Percentiles rank a stretch among this genome's conserved stretches.
These are phyloP conservation scores for Penicillium dipodomyicola DNA, from an alignment of 495 filamentous ascomycete species.

Conservation along the genomic window DNA sequence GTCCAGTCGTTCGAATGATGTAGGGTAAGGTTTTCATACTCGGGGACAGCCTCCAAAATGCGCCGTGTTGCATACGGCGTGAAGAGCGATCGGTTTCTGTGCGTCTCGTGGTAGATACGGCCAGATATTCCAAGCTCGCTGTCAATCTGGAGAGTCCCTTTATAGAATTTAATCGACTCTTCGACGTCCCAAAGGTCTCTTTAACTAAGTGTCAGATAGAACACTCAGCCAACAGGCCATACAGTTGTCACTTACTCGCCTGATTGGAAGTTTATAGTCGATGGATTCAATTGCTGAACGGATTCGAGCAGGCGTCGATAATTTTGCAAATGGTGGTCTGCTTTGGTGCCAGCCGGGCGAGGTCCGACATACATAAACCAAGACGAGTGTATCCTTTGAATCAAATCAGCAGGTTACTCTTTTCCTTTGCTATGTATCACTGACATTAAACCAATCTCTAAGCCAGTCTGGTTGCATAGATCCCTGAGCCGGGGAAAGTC, in stretches of 20 bases:
- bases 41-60: slow-evolving; percentile 23
- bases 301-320: slow-evolving; percentile 23
- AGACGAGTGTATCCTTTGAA: slow-evolving; percentile 17
- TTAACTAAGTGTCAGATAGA: background rate
- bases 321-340: slow-evolving; percentile 18
- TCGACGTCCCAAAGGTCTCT: slow-evolving; percentile 30
- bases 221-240: background rate
- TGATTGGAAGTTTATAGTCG: slow-evolving; percentile 26
- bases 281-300: slow-evolving; percentile 15
- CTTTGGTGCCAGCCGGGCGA: slow-evolving; percentile 19
- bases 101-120: slow-evolving; percentile 29
- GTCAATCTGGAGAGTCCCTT: slow-evolving; percentile 22
- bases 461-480: slow-evolving; percentile 21
- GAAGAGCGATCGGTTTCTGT: slow-evolving; percentile 30
- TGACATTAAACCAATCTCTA: slow-evolving; percentile 27
- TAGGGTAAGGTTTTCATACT: slow-evolving; percentile 13
- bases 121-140: slow-evolving; percentile 25
- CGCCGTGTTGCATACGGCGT: slow-evolving; percentile 22
- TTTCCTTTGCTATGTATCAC: background rate
- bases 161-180: slow-evolving; percentile 29
- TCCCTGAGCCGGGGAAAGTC: slow-evolving; percentile 20
- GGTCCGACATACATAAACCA: slow-evolving; percentile 27
- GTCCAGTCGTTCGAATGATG: too few species aligned
- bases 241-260: slow-evolving; percentile 19
- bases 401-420: background rate